Percentiles rank a stretch among this genome's conserved stretches.
These are phyloP conservation scores for Erysiphe pulchra DNA, from an alignment of 2,329 filamentous ascomycete genomes.

Conservation along the genomic window DNA sequence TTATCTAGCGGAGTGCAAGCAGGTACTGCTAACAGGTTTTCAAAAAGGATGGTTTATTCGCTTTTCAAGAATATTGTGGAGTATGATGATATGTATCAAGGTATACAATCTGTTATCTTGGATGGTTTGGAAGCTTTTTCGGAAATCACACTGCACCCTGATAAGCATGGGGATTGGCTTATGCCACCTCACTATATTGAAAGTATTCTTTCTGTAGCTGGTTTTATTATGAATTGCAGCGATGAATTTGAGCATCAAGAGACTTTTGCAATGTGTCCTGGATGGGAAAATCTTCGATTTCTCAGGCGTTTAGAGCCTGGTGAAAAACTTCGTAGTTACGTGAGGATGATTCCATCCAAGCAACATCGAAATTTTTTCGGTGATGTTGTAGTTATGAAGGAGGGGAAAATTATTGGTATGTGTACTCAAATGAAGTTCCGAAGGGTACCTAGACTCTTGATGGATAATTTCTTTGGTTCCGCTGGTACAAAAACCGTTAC, in stretches of 20 bases:
- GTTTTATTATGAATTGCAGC: constrained; percentile 33
- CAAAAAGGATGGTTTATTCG: constrained; percentile 40
- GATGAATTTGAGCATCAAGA: constrained; percentile 28
- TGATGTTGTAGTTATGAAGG: constrained; percentile 25
- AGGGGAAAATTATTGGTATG: constrained; percentile 13
- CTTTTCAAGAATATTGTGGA: constrained; percentile 31
- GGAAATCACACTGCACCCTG: not conserved
- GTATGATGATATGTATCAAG: constrained; percentile 26
- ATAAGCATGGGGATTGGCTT: constrained; percentile 1
- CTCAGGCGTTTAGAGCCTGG: constrained; percentile 18
- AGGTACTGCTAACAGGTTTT: constrained; percentile 1
- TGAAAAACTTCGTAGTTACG: constrained; percentile 27
- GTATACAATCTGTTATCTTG: constrained; percentile 32
- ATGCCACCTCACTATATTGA: constrained; percentile 28
- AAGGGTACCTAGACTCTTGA: constrained; percentile 16
- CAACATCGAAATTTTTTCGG: constrained; percentile 25
- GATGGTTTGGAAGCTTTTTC: constrained; percentile 1
- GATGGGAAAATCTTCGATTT: constrained; percentile 28
- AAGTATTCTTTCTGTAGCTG: constrained; percentile 30
- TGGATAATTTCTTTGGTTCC: constrained; percentile 1
- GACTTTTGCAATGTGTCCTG: constrained; percentile 32
- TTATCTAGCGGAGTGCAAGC: not conserved
- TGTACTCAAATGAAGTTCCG: constrained; percentile 16
- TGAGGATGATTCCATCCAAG: constrained; percentile 24
- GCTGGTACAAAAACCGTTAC: constrained; percentile 17